Evolutionary conservation across 1,284 basidiomycete species (phyloP).

Genomic region (Trametes hirsuta): DNA sequence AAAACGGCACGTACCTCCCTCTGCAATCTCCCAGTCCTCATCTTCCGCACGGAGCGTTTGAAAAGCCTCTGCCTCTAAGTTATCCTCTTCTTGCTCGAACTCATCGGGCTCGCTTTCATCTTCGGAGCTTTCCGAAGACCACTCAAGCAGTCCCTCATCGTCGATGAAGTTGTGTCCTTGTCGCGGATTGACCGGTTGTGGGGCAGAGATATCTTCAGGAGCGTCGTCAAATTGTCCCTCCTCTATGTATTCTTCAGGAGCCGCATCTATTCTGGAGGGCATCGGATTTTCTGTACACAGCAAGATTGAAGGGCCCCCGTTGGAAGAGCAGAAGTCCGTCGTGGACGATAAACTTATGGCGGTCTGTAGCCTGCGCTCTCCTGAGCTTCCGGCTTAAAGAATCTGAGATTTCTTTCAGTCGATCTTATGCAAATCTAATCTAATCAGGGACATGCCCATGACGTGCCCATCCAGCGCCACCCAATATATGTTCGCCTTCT

Average conservation of each 20-base stretch:
- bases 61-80: conserved; percentile 39
- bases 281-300: neutral
- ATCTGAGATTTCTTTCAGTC: conserved; percentile 6
- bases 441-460: conserved; percentile 2
- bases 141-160: conserved; percentile 31
- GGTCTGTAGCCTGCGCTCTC: no score
- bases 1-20: conserved; percentile 54
- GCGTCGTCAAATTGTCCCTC: conserved; percentile 38
- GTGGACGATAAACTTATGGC: no score
- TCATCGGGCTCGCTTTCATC: conserved; percentile 31
- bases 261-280: neutral
- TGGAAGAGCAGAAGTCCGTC: no score
- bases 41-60: conserved; percentile 73
- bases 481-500: neutral
- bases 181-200: conserved; percentile 21
- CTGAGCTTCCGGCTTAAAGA: neutral
- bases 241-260: conserved; percentile 9
- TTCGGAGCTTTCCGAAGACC: conserved; percentile 28
- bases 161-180: conserved; percentile 35
- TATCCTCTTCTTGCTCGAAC: conserved; percentile 29
- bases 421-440: neutral
- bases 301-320: no score
- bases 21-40: conserved; percentile 91
- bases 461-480: neutral
- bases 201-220: conserved; percentile 22